Evolutionary conservation across 306 rosid species (phyloP).

Genomic region (Inga laurina): DNA sequence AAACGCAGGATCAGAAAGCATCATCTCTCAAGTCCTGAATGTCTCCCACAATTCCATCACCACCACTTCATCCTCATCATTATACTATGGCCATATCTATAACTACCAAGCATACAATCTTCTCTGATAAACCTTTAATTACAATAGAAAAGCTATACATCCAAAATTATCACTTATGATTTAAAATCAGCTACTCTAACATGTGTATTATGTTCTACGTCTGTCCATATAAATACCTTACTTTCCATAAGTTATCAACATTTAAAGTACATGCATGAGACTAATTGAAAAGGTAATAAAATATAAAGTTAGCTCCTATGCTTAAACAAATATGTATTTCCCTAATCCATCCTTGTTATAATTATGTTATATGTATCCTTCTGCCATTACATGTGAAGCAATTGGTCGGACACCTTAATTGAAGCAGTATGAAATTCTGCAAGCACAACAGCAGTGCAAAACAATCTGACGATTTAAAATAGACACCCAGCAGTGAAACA

Average conservation of each 20-base stretch:
- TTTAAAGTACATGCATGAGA: background rate
- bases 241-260: slow-evolving; percentile 5
- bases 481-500: background rate
- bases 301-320: slow-evolving; percentile 13
- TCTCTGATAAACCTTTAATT: slow-evolving; percentile 10
- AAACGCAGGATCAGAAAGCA: background rate
- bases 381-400: slow-evolving; percentile 10
- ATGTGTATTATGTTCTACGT: slow-evolving; percentile 1
- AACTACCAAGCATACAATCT: background rate
- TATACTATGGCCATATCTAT: background rate
- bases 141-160: background rate
- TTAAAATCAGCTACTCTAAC: background rate
- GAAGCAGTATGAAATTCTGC: background rate
- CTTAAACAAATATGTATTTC: slow-evolving; percentile 11
- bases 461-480: background rate
- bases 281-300: background rate
- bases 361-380: background rate
- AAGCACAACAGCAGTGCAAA: background rate
- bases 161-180: background rate
- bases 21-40: background rate
- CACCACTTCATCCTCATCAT: background rate
- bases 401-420: slow-evolving; percentile 20
- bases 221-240: background rate
- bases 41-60: slow-evolving; percentile 22
- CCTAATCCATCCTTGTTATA: background rate